Percentiles rank a stretch among this genome's conserved stretches.
phyloP scores from a whole-genome alignment of 768 basidiomycete species.

The Leccinellum luteum region DNA sequence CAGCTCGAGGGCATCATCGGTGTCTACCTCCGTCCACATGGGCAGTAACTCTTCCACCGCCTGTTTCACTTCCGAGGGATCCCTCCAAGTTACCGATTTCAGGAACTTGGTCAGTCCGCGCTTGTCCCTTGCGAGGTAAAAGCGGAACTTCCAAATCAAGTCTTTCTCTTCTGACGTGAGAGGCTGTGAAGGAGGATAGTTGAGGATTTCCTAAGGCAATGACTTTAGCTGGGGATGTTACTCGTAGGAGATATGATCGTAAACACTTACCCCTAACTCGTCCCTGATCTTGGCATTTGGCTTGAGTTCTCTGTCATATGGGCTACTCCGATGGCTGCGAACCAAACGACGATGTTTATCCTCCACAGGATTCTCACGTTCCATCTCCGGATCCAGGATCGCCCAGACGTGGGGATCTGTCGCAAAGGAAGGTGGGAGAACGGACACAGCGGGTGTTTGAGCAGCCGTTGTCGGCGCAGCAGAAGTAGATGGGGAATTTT shows the following conservation, averaged over 20 bases:
- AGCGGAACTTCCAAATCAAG: constrained; percentile 98
- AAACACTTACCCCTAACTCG: constrained; percentile 71
- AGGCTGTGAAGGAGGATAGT: constrained; percentile 84
- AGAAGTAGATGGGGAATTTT: constrained; percentile 40
- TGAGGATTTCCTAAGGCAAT: constrained; percentile 72
- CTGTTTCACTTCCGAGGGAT: constrained; percentile 94
- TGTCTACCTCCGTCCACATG: constrained; percentile 96
- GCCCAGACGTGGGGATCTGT: constrained; percentile 79
- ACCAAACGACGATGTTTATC: constrained; percentile 94
- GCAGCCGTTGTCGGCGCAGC: constrained; percentile 39
- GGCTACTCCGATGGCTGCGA: constrained; percentile 91
- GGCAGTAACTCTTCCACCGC: constrained; percentile 95
- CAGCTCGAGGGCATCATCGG: constrained; percentile 93
- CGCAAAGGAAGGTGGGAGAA: constrained; percentile 49
- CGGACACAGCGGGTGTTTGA: constrained; percentile 39
- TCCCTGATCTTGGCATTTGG: constrained; percentile 96
- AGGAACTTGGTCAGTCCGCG: constrained; percentile 96
- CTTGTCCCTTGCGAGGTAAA: constrained; percentile 90
- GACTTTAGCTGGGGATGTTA: not conserved
- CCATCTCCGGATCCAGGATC: constrained; percentile 86
- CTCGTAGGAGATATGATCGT: not conserved
- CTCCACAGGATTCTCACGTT: constrained; percentile 93
- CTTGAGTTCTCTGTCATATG: constrained; percentile 92
- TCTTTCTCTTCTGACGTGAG: constrained; percentile 93
- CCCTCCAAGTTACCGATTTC: constrained; percentile 96